These are phyloP conservation scores for Termitomyces sp. DNA, from an alignment of 768 basidiomycete species.

Conservation along the genomic window DNA sequence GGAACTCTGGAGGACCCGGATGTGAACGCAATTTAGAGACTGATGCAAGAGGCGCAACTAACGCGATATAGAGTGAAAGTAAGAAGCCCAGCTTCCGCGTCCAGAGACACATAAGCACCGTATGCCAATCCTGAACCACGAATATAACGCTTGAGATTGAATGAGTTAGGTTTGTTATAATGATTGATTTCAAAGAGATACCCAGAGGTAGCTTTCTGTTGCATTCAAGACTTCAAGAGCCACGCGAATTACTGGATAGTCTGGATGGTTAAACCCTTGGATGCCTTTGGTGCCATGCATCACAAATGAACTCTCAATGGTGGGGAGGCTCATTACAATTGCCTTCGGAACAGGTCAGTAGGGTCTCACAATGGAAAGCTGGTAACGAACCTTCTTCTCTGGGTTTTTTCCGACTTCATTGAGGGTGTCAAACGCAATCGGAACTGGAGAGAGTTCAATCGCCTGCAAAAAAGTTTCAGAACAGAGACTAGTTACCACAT, in stretches of 20 bases:
- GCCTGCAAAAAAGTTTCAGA: slow-evolving; percentile 26
- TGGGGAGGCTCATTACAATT: slow-evolving; percentile 82
- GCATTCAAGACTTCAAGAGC: slow-evolving; percentile 86
- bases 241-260: slow-evolving; percentile 81
- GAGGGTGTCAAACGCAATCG: slow-evolving; percentile 60
- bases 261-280: slow-evolving; percentile 73
- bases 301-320: slow-evolving; percentile 90
- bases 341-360: slow-evolving; percentile 41
- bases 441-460: slow-evolving; percentile 58
- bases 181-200: slow-evolving; percentile 21
- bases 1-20: slow-evolving; percentile 51
- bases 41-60: slow-evolving; percentile 19
- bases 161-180: slow-evolving; percentile 6
- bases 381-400: slow-evolving; percentile 48
- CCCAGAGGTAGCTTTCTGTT: slow-evolving; percentile 94
- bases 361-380: neutral
- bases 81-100: slow-evolving; percentile 73
- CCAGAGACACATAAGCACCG: slow-evolving; percentile 71
- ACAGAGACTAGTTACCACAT: neutral
- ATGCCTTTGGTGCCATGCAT: slow-evolving; percentile 75
- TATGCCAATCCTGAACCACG: slow-evolving; percentile 95
- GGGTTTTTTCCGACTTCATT: slow-evolving; percentile 73
- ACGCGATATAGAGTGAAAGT: slow-evolving; percentile 78
- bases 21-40: neutral
- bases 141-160: slow-evolving; percentile 63